Evolutionary conservation across 768 basidiomycete genomes (phyloP), one percentile per base, ranked within the genome.

Genomic region (Suillus weaverae): DNA sequence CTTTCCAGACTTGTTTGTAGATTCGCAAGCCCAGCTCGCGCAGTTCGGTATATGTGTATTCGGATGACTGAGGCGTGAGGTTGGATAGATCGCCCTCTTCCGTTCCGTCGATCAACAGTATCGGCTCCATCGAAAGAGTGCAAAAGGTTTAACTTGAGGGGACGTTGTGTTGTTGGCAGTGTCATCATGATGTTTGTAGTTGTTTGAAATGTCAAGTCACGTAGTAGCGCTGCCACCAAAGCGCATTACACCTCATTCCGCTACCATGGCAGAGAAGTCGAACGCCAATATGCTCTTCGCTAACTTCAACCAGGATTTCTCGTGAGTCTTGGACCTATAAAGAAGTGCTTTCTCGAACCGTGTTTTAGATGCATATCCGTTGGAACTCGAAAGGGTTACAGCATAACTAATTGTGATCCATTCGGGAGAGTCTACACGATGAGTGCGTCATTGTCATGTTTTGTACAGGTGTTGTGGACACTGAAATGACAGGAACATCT

Each of bases 231-330:
- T 32, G 39, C 57, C 39, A 57, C 56, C 38, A 57, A 9, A 39
- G 57, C 41, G 4, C 54, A 32, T 61, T 39, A 14, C 51, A 43
- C 46, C 33, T 56, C 44, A 53, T 62, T 66, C 10, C 33, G 64
- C 69, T 26, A 69, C 68, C 64, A 81, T 80, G 79, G 72, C 77
- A 3, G 80, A 81, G 62, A 71, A 72, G 59, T 73, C 76, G 57
- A 81, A 81, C 51, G 76, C 80, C 43, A 84, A 80, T 73, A 85
- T 86, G 89, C 80, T 94, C 50, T 94, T 93, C 69, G 93, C 93
- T 56, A 97, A 95, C 80, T 98, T 98, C 83, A 99, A 99, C 78
- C 97, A 99, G 73, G 96, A 99, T 76, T 96, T 94, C 77, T 95
- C 94, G 88, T 95, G 76, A 63, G 90, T 73, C 26, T 20, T 30